Evolutionary conservation across 2,329 filamentous ascomycete genomes (phyloP), one percentile per base, ranked within the genome.

Genomic region (Phoma sp.): DNA sequence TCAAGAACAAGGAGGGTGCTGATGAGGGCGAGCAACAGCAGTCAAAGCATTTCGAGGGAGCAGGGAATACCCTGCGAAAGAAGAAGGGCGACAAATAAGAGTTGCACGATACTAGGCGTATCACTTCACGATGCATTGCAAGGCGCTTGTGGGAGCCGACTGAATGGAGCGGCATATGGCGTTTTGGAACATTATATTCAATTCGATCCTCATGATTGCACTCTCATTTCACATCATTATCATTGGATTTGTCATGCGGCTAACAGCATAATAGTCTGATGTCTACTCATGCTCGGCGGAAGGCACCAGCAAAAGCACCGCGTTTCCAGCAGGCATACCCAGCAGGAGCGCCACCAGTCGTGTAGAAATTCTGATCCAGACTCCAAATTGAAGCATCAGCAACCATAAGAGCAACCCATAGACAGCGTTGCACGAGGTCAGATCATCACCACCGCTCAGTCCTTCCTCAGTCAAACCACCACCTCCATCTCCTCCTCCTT

Each of bases 1-100:
- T 96, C 37, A 93, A 91, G 79, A 90, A 90, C 7, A 86, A 89
- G 52, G 88, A 87, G 56, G 81, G 83, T 3, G 81, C 76, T 54
- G 81, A 83, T 4, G 81, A 76, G 52, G 59, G 82, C 55, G 85
- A 86, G 64, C 88, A 89, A n/a, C 82, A 75, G 55, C 61, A 82
- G 55, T 85, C 86, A 60, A 89, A 89, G 14, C 66, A 72, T 30
- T 96, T 96, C 75, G 86, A 88, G 4, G 93, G 93, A 0, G 86
- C 90, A 61, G 93, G 93, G 0, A 90, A 97, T 74, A 95, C 89
- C 4, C 77, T 97, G 1, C 80, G 83, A 29, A 96, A 93, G 82
- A 88, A 89, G 74, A 93, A 91, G 78, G 75, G 73, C 1, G 74
- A 76, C 37, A 75, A 75, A 64, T 75, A 55, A 53, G 14, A 7